Evolutionary conservation across 768 basidiomycete species (phyloP).

Genomic region (Obba rivulosa): DNA sequence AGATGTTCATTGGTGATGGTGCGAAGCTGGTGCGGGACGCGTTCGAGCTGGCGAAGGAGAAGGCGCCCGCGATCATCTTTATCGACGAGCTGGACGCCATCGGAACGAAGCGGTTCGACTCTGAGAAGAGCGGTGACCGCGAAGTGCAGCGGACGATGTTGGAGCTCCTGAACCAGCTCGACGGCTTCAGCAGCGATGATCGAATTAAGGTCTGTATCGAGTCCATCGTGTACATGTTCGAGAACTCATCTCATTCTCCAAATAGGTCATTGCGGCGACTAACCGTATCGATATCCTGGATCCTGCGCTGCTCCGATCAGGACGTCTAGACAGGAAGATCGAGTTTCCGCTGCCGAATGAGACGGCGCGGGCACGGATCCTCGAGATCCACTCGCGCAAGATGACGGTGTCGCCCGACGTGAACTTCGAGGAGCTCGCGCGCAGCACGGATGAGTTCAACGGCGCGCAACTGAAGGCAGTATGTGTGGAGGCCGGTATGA

Average conservation of each 20-base stretch:
- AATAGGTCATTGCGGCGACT: slow-evolving; percentile 94
- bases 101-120: slow-evolving; percentile 97
- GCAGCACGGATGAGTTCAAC: slow-evolving; percentile 98
- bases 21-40: slow-evolving; percentile 98
- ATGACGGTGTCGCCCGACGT: slow-evolving; percentile 86
- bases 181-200: slow-evolving; percentile 95
- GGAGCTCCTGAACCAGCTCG: slow-evolving; percentile 95
- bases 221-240: not conserved
- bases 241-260: not conserved
- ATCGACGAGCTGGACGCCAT: slow-evolving; percentile 99
- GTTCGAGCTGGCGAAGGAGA: slow-evolving; percentile 96
- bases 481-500: slow-evolving; percentile 99
- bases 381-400: slow-evolving; percentile 96
- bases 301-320: slow-evolving; percentile 95
- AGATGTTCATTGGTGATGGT: slow-evolving; percentile 99
- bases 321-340: slow-evolving; percentile 96
- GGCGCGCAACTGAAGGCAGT: slow-evolving; percentile 96
- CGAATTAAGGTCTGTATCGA: slow-evolving; percentile 77
- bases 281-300: slow-evolving; percentile 99
- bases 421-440: slow-evolving; percentile 94
- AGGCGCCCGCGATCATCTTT: slow-evolving; percentile 98
- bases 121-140: slow-evolving; percentile 97
- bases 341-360: slow-evolving; percentile 98
- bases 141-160: slow-evolving; percentile 99
- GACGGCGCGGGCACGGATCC: slow-evolving; percentile 90